phyloP scores from a whole-genome alignment of 257 asterid species.

The Lantana camara region DNA sequence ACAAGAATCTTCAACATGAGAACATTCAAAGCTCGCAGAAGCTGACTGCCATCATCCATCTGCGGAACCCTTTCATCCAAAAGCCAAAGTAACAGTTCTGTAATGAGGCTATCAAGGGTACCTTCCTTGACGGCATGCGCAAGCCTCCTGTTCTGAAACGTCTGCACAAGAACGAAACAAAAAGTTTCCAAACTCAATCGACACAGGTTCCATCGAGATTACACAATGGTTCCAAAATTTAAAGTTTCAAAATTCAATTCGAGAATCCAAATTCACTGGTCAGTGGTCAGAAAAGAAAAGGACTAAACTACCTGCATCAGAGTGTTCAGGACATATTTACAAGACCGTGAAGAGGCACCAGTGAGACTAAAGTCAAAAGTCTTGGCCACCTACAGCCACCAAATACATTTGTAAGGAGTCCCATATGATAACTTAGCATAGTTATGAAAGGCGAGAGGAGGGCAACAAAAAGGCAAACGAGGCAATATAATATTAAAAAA shows the following conservation, averaged over 20 bases:
- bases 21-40: constrained; percentile 94
- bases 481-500: too few relatives aligned
- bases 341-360: constrained; percentile 98
- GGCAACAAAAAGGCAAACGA: constrained; percentile 6
- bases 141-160: constrained; percentile 85
- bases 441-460: too few relatives aligned
- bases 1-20: constrained; percentile 97
- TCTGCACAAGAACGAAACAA: constrained; percentile 56
- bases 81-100: constrained; percentile 98
- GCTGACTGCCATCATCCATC: constrained; percentile 99
- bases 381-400: constrained; percentile 75
- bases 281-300: neutral
- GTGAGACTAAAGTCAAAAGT: constrained; percentile 90
- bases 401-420: constrained; percentile 27
- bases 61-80: constrained; percentile 97
- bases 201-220: neutral
- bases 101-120: constrained; percentile 86
- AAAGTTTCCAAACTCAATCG: constrained; percentile 19
- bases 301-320: constrained; percentile 81
- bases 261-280: constrained; percentile 1
- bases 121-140: constrained; percentile 90
- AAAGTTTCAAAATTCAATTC: neutral
- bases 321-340: constrained; percentile 98
- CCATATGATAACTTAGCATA: constrained; percentile 21
- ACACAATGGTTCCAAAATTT: neutral